Evolutionary conservation across 1,284 basidiomycete genomes (phyloP), one percentile per base, ranked within the genome.

Genomic region (Apiotrichum sp.): DNA sequence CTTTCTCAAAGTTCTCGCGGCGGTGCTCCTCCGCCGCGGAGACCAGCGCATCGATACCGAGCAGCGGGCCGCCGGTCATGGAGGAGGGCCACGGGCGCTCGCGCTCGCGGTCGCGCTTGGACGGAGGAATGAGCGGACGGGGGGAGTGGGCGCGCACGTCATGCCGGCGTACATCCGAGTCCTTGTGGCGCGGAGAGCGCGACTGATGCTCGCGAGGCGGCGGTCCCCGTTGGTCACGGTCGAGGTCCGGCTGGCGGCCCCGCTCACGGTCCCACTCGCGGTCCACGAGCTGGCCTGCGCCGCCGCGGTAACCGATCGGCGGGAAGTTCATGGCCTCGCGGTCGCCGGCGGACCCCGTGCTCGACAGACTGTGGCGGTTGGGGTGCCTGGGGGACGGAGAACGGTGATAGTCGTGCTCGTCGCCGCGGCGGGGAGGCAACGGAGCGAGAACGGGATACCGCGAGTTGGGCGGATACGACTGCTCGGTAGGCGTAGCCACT

Each of bases 1-100:
- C 51, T 53, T 61, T 50, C 45, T 57, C 59, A 36, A 61, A 51
- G 38, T 54, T 57, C 59, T 61, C 59, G 16, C 59, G 59, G 32
- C 65, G 63, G 38, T 64, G 63, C 47, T 62, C 66, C 63, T 74
- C 72, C 4, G 72, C 72, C 2, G 70, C 72, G 33, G 60, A 64
- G 31, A 72, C 65, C 9, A 74, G 57, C n/a, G 72, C 72, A 22
- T 65, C 70, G 36, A 74, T 74, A 35, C 71, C 71, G 10, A 69
- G 52, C 38, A 65, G 60, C 9, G 51, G 56, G 9, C 56, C 53
- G 13, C 53, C 47, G 13, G 52, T 41, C 36, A 33, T 34, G 36
- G 36, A 43, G 2, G 52, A 29, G 6, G 54, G n/a, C 59, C 56
- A 57, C 7, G 31, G 22, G n/a, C 56, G 52, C 41, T 55, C 53